Evolutionary conservation across 2,329 filamentous ascomycete species (phyloP), one percentile per base, ranked within the genome.

Genomic region (Madurella mycetomatis): DNA sequence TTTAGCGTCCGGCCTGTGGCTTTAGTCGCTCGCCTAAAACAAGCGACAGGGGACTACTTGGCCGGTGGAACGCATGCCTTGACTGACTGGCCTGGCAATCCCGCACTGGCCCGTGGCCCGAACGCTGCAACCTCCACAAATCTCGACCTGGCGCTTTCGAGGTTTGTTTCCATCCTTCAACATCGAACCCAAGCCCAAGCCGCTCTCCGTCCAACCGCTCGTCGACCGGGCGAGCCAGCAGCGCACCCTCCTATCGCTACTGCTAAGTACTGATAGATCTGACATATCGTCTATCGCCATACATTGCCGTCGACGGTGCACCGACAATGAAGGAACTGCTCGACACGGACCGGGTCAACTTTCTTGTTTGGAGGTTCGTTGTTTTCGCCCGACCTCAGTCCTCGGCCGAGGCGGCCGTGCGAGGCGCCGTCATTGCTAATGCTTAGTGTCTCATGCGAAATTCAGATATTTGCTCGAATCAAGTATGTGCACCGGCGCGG

Each of bases 341-440:
- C 66, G 80, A 84, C 77, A 84, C 81, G 62, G 78, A 86, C 71
- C 78, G 81, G 76, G 75, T 86, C 77, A 86, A 86, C 76, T 86
- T 82, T 77, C 78, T 86, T 70, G 78, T 86, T 69, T 86, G 83
- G 83, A 84, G 82, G 83, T 86, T 77, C 72, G 83, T 79, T 57
- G 59, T 57, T 61, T 63, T 62, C 56, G 50, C 51, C 59, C 57
- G 50, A 60, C 50, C 56, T 59, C 50, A 42, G 41, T 12, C 31
- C 16, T 46, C 37, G 49, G 34, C 51, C 44, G 18, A 37, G 41
- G 34, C 55, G 49, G 25, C 43, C 43, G 42, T 43, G 25, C 13
- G 48, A 32, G 18, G 45, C 42, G 47, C 25, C 34, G 15, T 39
- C 12, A 31, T 54, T 31, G 56, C 57, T 61, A 44, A 64, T 55